Conservation (phyloP, 805 yeast species). For the Candida insectorum region DNA sequence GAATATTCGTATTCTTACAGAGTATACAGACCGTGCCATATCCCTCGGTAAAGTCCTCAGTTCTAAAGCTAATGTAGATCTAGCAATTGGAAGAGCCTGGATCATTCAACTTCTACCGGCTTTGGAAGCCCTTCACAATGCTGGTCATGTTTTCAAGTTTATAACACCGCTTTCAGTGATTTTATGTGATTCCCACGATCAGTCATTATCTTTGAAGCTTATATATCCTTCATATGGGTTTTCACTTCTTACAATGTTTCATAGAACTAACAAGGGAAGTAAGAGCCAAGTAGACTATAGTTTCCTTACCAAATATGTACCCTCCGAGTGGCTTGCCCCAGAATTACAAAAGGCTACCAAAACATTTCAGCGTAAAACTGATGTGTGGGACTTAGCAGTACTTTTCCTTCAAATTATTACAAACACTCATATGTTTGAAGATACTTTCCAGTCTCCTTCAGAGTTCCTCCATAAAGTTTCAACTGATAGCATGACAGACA, state of each 20-base stretch:
- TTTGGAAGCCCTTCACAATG: constrained; percentile 76
- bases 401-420: constrained; percentile 47
- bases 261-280: constrained; percentile 17
- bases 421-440: constrained; percentile 52
- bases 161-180: constrained; percentile 56
- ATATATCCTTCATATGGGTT: constrained; percentile 53
- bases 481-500: constrained; percentile 43
- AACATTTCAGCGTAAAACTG: constrained; percentile 73
- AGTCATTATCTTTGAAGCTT: constrained; percentile 41
- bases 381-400: constrained; percentile 91
- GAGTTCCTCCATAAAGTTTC: constrained; percentile 25
- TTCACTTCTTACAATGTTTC: constrained; percentile 24
- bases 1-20: constrained; percentile 68
- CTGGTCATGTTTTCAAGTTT: constrained; percentile 75
- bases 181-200: constrained; percentile 11
- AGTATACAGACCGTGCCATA: constrained; percentile 51
- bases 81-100: constrained; percentile 85
- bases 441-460: constrained; percentile 45
- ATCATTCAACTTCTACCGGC: constrained; percentile 82
- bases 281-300: constrained; percentile 6
- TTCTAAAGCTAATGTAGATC: constrained; percentile 61
- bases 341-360: constrained; percentile 45
- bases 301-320: constrained; percentile 14
- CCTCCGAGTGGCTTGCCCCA: constrained; percentile 72
- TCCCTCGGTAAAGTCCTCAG: constrained; percentile 63